Conservation (phyloP, 2,329 filamentous ascomycete genomes). For the Fusarium brevicatenulatum region DNA sequence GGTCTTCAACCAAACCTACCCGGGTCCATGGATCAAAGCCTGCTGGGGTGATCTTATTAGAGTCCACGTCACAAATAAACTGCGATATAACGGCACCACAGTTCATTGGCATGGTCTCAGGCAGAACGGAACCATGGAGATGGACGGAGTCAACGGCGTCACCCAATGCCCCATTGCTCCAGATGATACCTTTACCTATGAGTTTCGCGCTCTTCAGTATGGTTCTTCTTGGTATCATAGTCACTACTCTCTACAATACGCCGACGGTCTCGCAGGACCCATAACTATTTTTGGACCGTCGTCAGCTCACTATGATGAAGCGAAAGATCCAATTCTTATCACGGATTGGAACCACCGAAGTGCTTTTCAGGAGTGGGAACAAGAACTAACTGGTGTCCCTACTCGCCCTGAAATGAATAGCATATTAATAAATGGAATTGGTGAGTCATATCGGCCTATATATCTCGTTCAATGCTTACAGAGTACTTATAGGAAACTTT, state of each 20-base stretch:
- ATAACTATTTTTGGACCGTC: conserved; percentile 27
- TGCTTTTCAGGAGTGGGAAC: conserved; percentile 6
- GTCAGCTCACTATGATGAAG: background rate
- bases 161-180: background rate
- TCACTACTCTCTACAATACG: conserved; percentile 34
- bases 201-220: conserved; percentile 26
- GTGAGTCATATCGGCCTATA: background rate
- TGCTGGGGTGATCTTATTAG: background rate
- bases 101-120: background rate
- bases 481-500: background rate
- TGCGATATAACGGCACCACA: background rate
- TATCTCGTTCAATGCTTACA: background rate
- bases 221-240: conserved; percentile 34
- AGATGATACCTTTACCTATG: conserved; percentile 7
- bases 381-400: background rate
- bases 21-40: background rate
- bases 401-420: conserved; percentile 4
- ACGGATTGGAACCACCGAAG: conserved; percentile 16
- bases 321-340: background rate
- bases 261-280: conserved; percentile 29
- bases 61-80: background rate
- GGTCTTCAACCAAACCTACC: background rate
- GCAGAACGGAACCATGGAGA: background rate
- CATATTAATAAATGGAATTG: conserved; percentile 9
- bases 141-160: background rate